Evolutionary conservation across 257 asterid species (phyloP).

Genomic region (Plantago elongata): DNA sequence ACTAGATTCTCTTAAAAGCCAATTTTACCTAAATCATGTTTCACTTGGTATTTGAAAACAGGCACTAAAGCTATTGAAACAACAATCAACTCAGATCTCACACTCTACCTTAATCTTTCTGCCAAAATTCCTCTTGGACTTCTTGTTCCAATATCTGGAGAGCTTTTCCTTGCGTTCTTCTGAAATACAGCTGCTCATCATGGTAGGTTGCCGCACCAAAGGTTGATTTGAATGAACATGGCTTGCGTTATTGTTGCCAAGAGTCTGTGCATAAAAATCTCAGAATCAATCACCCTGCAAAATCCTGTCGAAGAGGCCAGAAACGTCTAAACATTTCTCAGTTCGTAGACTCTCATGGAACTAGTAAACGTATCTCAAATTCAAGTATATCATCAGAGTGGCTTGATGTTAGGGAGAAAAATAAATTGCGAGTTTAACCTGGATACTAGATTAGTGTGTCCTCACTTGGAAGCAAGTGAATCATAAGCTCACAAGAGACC

Average conservation of each 20-base stretch:
- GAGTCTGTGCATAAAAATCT: constrained; percentile 76
- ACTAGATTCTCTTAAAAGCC: no score
- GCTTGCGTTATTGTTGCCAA: constrained; percentile 43
- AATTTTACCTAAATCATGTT: no score
- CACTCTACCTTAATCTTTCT: constrained; percentile 76
- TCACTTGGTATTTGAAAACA: no score
- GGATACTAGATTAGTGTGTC: no score
- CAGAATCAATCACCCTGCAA: constrained; percentile 57
- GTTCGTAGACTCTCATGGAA: constrained; percentile 31
- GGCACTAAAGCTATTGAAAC: background rate
- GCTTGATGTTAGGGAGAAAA: no score
- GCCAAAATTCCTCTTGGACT: constrained; percentile 80
- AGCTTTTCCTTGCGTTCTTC: constrained; percentile 83
- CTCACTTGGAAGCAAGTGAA: no score
- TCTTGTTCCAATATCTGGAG: constrained; percentile 79
- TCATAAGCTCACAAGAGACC: no score
- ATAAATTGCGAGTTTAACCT: no score
- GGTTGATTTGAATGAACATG: constrained; percentile 47
- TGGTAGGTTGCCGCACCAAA: constrained; percentile 40
- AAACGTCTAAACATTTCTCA: constrained; percentile 55
- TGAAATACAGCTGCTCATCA: constrained; percentile 35
- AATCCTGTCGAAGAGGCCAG: constrained; percentile 51
- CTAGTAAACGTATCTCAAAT: constrained; percentile 21
- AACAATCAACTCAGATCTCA: background rate
- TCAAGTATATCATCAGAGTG: background rate